These are phyloP conservation scores for Acephala macrosclerotiorum DNA, from an alignment of 2,329 filamentous ascomycete species.

Conservation along the genomic window DNA sequence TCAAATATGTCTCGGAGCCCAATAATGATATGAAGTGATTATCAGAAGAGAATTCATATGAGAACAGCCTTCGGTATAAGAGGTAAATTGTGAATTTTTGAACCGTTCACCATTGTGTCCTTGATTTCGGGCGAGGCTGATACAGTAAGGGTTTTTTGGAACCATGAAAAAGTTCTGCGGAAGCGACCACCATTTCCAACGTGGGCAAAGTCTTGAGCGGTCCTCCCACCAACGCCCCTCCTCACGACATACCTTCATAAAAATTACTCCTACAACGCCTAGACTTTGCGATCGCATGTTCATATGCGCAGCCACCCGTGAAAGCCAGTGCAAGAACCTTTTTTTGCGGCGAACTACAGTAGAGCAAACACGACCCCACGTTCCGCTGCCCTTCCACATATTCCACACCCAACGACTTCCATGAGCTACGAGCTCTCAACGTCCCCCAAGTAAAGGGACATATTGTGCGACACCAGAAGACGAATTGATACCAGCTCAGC, in stretches of 20 bases:
- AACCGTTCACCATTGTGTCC: too few relatives aligned
- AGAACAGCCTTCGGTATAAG: too few relatives aligned
- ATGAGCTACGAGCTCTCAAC: constrained; percentile 35
- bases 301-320: constrained; percentile 17
- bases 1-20: constrained; percentile 1
- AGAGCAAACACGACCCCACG: constrained; percentile 23
- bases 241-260: neutral
- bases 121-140: too few relatives aligned
- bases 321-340: constrained; percentile 12
- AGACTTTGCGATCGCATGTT: neutral
- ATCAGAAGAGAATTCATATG: neutral
- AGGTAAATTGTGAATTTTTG: too few relatives aligned
- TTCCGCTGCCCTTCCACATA: constrained; percentile 3
- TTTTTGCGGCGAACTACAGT: constrained; percentile 15
- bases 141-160: too few relatives aligned
- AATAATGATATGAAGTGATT: neutral
- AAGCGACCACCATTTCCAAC: neutral
- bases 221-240: neutral
- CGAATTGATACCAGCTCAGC: constrained; percentile 33
- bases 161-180: neutral
- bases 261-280: neutral
- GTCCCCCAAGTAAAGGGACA: constrained; percentile 41
- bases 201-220: neutral
- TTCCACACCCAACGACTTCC: neutral
- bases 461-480: constrained; percentile 41